These are phyloP conservation scores for Knoxdaviesia capensis DNA, from an alignment of 2,329 filamentous ascomycete genomes.

Conservation along the genomic window DNA sequence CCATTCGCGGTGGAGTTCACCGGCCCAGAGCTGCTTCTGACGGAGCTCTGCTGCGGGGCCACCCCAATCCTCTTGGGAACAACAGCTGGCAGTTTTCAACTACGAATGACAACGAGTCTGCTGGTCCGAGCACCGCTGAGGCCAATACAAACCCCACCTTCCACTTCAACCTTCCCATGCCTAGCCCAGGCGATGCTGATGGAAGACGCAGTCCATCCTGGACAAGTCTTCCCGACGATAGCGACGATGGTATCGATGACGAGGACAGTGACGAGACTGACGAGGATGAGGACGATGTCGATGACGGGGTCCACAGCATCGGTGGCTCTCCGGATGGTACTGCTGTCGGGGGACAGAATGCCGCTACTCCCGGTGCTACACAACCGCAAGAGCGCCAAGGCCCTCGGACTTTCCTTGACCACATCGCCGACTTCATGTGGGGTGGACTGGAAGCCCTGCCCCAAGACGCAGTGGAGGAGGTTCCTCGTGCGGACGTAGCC, in stretches of 20 bases:
- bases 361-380: background rate
- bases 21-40: constrained; percentile 31
- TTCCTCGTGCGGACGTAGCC: constrained; percentile 4
- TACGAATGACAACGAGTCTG: no score
- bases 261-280: background rate
- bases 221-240: constrained; percentile 2
- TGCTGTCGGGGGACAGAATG: background rate
- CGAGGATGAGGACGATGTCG: constrained; percentile 2
- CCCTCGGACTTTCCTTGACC: constrained; percentile 4
- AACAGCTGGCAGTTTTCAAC: constrained; percentile 40
- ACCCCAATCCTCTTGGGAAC: constrained; percentile 31
- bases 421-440: constrained; percentile 41
- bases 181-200: background rate
- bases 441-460: constrained; percentile 22
- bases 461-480: constrained; percentile 9
- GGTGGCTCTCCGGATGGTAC: background rate
- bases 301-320: background rate
- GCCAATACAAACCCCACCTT: no score
- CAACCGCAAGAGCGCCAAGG: background rate
- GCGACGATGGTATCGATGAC: background rate
- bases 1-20: background rate
- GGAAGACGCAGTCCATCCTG: constrained; percentile 1
- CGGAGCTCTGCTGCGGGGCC: constrained; percentile 23
- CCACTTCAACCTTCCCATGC: no score
- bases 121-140: no score